phyloP scores from a whole-genome alignment of 2,329 filamentous ascomycete genomes.

The Hymenoscyphus fructigenus region DNA sequence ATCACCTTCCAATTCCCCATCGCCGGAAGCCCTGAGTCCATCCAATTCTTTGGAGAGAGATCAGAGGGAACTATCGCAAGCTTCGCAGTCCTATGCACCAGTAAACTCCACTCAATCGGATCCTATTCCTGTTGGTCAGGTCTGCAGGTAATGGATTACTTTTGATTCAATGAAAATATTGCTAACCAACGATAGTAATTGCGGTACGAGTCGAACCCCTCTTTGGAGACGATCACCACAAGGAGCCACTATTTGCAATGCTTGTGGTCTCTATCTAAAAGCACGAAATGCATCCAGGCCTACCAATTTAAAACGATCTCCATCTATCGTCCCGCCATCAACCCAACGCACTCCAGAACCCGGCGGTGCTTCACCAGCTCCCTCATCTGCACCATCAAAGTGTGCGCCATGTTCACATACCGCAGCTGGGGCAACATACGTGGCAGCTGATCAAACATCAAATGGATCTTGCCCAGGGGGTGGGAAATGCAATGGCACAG shows the following conservation, averaged over 20 bases:
- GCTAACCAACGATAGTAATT: conserved; percentile 67
- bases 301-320: conserved; percentile 81
- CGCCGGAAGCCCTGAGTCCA: conserved; percentile 21
- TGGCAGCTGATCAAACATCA: conserved; percentile 70
- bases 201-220: conserved; percentile 88
- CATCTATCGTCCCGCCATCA: conserved; percentile 44
- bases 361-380: conserved; percentile 10
- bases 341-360: conserved; percentile 31
- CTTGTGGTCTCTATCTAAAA: conserved; percentile 92
- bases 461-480: conserved; percentile 93
- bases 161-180: not conserved
- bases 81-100: conserved; percentile 20
- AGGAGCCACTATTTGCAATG: conserved; percentile 95
- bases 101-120: conserved; percentile 15
- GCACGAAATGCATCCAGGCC: conserved; percentile 88
- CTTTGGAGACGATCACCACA: conserved; percentile 92
- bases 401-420: conserved; percentile 38
- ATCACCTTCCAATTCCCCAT: conserved; percentile 20
- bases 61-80: conserved; percentile 20
- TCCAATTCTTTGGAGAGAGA: conserved; percentile 22
- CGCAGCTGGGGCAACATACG: conserved; percentile 63
- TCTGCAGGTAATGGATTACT: conserved; percentile 64
- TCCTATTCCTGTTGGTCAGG: conserved; percentile 54
- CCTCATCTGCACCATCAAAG: conserved; percentile 31
- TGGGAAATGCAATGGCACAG: conserved; percentile 93